Evolutionary conservation across 345 rosid genomes (phyloP), one percentile per base, ranked within the genome.

Genomic region (Eucalyptus sideroxylon): DNA sequence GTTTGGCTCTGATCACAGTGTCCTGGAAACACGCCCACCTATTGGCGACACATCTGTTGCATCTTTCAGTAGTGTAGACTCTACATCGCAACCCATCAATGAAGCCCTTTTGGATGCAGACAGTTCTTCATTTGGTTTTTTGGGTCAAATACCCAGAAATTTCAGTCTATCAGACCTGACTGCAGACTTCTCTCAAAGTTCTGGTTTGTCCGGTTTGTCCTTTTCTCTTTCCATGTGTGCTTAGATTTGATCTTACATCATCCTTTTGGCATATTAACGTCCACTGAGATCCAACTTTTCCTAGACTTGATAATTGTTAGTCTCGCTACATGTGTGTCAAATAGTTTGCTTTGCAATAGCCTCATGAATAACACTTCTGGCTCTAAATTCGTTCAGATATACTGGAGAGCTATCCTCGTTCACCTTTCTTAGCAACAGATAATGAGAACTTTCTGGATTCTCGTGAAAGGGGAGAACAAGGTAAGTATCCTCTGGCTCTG

Each of bases 141-240:
- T 98, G 92, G 94, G 95, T 91, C 96, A 94, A 89, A 95, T 98
- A 87, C 96, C 99, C 92, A 93, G 96, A 88, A 95, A 89, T 93
- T 96, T 98, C 94, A 98, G 99, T 93, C 96, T 98, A 30, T 96
- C 99, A 69, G 99, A 98, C 95, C 90, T 98, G 91, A 93, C 99
- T 6, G 98, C 98, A 34, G 97, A 96, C 89, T 98, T 95, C 91
- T 91, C 96, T 37, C 99, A 97, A 90, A 96, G 97, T 94, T 94
- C 99, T 94, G 99, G 99, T 98, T 88, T 89, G 87, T 90, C 90
- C 30, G 31, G 56, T 45, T 53, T 88, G 34, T 44, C 53, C 27
- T 37, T 24, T 72, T 50, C 65, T 89, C 30, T 42, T 56, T 45
- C 27, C 83, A 31, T 65, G 11, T 45, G 40, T 53, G 31, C 53